phyloP scores from a whole-genome alignment of 164 flowering plant species.

The Macadamia integrifolia region DNA sequence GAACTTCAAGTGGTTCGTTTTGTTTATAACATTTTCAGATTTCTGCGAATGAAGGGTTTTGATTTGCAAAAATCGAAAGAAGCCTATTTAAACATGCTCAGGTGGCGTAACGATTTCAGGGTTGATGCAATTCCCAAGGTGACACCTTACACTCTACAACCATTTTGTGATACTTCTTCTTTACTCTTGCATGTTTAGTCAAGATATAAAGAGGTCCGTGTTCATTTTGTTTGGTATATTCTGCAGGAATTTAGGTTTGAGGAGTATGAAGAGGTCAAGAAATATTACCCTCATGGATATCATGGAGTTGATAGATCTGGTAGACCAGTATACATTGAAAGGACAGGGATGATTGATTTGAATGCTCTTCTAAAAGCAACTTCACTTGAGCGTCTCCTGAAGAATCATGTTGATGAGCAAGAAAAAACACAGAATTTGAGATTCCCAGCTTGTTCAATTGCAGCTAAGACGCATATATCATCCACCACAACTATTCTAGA shows the following conservation, averaged over 20 bases:
- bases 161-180: no score
- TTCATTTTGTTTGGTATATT: no score
- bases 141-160: no score
- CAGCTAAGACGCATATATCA: constrained; percentile 56
- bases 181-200: no score
- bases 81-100: no score
- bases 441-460: constrained; percentile 66
- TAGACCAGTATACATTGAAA: constrained; percentile 64
- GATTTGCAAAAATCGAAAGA: no score
- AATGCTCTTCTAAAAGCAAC: constrained; percentile 39
- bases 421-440: constrained; percentile 56
- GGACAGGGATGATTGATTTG: constrained; percentile 56
- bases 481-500: constrained; percentile 58
- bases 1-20: no score
- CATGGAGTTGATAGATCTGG: constrained; percentile 69
- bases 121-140: no score
- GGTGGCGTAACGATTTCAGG: no score
- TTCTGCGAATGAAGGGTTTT: no score
- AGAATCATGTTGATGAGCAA: constrained; percentile 56
- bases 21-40: no score
- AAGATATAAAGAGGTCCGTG: no score
- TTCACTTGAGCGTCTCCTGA: constrained; percentile 48
- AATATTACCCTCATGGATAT: constrained; percentile 68
- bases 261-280: constrained; percentile 49
- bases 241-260: constrained; percentile 54